Evolutionary conservation across 306 rosid genomes (phyloP), one percentile per base, ranked within the genome.

Genomic region (Neltuma alba): DNA sequence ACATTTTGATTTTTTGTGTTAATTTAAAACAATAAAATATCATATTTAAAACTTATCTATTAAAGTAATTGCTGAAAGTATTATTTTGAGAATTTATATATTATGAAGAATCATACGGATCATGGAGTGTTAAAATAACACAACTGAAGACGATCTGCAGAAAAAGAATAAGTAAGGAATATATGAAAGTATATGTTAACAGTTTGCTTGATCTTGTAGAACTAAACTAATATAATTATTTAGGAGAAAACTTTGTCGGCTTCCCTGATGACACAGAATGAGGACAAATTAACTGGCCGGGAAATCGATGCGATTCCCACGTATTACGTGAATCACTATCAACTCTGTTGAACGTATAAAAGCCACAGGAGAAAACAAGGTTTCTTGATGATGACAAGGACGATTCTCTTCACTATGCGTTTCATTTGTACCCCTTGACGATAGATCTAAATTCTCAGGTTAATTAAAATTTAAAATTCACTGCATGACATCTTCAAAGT

Each of bases 221-320:
- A 23, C 7, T 33, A 33, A 5, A 64, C 14, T 65, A 65, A n/a
- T 65, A 8, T 75, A 72, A 40, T 72, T 40, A 84, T 74, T 20
- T 79, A 41, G 45, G 78, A 75, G 76, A 74, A 55, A 72, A 61
- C 16, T 38, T 57, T 10, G 18, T 63, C 27, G 45, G 65, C 20
- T 64, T 71, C 38, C 74, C 76, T 21, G 44, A 34, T 74, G 72
- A 84, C 82, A 67, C 69, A 64, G 67, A 44, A 78, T 20, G 64
- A 78, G 74, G 21, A 64, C 74, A 13, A 68, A 67, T 65, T 8
- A 10, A n/a, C 37, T 36, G 30, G 45, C 15, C n/a, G n/a, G n/a
- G n/a, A 18, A 37, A 36, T 65, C 71, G 25, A 57, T 23, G 31
- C 13, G 68, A 62, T 31, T 15, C 68, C 21, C 41, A 6, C 9